phyloP scores from a whole-genome alignment of 441 rosid species.

The Populus hybrid region DNA sequence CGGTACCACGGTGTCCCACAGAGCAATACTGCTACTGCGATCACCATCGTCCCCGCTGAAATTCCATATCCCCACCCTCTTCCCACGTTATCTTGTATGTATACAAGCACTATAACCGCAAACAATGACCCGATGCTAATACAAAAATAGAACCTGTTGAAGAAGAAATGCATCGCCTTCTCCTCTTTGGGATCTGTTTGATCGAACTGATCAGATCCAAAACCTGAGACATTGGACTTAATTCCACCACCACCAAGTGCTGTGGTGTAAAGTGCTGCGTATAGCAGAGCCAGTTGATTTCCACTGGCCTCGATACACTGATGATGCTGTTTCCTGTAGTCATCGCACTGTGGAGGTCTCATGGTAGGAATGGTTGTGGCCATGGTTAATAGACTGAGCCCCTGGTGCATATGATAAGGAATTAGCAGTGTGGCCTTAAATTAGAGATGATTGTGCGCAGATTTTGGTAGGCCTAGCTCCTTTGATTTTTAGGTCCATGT shows the following conservation, averaged over 20 bases:
- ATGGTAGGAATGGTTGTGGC: conserved; percentile 66
- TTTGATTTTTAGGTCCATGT: neutral
- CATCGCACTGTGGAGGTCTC: conserved; percentile 72
- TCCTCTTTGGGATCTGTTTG: conserved; percentile 66
- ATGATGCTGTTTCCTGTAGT: conserved; percentile 49
- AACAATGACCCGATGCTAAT: conserved; percentile 79
- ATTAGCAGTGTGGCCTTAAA: neutral
- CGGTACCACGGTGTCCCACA: conserved; percentile 66
- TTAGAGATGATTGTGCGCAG: neutral
- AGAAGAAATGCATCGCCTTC: conserved; percentile 82
- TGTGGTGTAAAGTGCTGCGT: conserved; percentile 70
- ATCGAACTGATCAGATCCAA: conserved; percentile 90
- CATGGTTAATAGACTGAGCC: conserved; percentile 53
- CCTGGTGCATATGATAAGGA: conserved; percentile 36
- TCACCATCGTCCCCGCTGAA: conserved; percentile 73
- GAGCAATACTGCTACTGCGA: conserved; percentile 56
- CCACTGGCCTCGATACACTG: conserved; percentile 68
- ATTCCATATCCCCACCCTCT: conserved; percentile 95
- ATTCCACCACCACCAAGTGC: conserved; percentile 95
- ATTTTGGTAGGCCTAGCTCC: neutral
- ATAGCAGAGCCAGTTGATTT: conserved; percentile 62
- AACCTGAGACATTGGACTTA: conserved; percentile 85
- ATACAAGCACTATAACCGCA: conserved; percentile 67
- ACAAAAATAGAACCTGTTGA: conserved; percentile 81
- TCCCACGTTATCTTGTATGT: conserved; percentile 82